Evolutionary conservation across 306 rosid genomes (phyloP).

Genomic region (Dryas alaskensis): DNA sequence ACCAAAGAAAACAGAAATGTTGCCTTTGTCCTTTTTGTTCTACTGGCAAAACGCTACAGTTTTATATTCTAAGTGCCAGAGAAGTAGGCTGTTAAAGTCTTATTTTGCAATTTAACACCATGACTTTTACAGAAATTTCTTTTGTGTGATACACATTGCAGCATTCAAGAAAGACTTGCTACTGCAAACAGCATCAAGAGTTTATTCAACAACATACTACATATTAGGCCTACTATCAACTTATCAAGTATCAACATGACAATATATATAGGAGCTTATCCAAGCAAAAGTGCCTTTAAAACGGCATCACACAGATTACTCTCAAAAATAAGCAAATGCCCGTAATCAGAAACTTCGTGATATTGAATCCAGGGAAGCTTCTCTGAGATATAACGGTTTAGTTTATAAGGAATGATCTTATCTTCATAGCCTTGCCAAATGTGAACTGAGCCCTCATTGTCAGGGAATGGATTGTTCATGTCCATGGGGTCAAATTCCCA

Average conservation of each 20-base stretch:
- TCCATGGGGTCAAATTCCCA: conserved; percentile 70
- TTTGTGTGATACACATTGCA: background rate
- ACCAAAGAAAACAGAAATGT: no score
- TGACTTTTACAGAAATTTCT: background rate
- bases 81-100: background rate
- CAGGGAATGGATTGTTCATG: conserved; percentile 41
- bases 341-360: conserved; percentile 63
- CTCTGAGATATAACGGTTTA: conserved; percentile 51
- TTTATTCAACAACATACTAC: background rate
- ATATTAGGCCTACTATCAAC: background rate
- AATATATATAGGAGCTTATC: conserved; percentile 8
- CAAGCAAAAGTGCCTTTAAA: conserved; percentile 47
- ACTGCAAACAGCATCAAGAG: background rate
- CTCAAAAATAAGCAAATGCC: conserved; percentile 47
- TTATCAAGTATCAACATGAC: no score
- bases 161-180: background rate
- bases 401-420: conserved; percentile 41
- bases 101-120: background rate
- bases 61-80: no score
- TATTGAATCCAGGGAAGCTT: conserved; percentile 74
- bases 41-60: no score
- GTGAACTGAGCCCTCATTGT: conserved; percentile 51
- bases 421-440: conserved; percentile 77
- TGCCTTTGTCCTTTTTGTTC: no score
- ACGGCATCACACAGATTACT: conserved; percentile 44